Conservation (phyloP, 345 rosid species). For the Brassica rapa region DNA sequence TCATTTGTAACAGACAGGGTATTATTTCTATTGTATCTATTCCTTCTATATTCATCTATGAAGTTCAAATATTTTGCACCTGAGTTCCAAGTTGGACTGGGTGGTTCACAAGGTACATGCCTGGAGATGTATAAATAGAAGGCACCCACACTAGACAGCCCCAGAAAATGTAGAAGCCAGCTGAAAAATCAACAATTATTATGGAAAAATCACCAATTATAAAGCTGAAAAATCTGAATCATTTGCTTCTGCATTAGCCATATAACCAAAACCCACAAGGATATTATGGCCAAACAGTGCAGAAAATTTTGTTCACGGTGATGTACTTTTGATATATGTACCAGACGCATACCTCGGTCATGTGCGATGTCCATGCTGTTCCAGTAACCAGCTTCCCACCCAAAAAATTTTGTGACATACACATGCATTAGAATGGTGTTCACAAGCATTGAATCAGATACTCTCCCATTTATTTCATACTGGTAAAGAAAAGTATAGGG, state of each 20-base stretch:
- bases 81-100: constrained; percentile 90
- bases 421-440: constrained; percentile 86
- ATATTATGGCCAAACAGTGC: not conserved
- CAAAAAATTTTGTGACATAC: constrained; percentile 89
- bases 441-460: constrained; percentile 91
- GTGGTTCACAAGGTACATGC: constrained; percentile 99
- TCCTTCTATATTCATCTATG: not conserved
- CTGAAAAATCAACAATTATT: constrained; percentile 47
- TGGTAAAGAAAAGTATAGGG: constrained; percentile 42
- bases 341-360: constrained; percentile 72
- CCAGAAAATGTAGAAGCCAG: constrained; percentile 99
- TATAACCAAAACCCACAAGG: not conserved
- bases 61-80: constrained; percentile 46
- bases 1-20: not conserved
- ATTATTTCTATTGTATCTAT: not conserved
- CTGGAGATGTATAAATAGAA: constrained; percentile 93
- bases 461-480: constrained; percentile 80
- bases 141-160: constrained; percentile 99
- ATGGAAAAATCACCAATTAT: not conserved
- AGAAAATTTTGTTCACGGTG: constrained; percentile 3
- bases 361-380: constrained; percentile 99
- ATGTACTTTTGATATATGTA: constrained; percentile 5
- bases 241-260: not conserved
- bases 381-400: constrained; percentile 99
- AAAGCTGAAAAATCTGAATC: constrained; percentile 9